phyloP scores from a whole-genome alignment of 192 early-diverging fungal genomes.

The Funneliformis mosseae region DNA sequence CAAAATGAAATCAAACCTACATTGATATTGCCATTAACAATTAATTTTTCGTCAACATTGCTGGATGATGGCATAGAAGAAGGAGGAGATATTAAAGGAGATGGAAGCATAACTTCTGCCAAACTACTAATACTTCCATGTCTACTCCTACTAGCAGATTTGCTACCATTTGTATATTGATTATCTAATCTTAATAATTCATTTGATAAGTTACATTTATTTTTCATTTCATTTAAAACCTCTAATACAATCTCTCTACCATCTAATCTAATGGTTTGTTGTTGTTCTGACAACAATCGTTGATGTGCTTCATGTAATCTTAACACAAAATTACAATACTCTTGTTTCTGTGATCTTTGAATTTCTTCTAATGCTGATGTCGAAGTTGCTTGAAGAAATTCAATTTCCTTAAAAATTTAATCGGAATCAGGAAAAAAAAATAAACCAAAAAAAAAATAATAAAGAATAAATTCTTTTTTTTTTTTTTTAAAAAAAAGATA shows the following conservation, averaged over 20 bases:
- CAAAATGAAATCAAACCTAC: not conserved
- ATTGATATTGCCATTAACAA: not conserved
- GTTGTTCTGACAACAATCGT: not conserved
- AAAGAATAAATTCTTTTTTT: not conserved
- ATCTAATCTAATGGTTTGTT: slow-evolving; percentile 36
- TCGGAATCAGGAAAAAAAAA: not conserved
- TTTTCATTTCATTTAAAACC: slow-evolving; percentile 44
- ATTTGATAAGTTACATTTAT: slow-evolving; percentile 8
- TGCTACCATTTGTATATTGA: not conserved
- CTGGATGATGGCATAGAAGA: not conserved
- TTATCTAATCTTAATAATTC: not conserved
- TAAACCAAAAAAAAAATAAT: not conserved
- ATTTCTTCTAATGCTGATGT: slow-evolving; percentile 53
- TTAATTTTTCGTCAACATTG: not conserved
- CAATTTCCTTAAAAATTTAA: slow-evolving; percentile 40
- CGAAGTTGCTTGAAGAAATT: slow-evolving; percentile 53
- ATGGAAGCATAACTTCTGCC: not conserved
- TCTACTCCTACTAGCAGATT: slow-evolving; percentile 7
- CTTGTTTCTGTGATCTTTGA: slow-evolving; percentile 48
- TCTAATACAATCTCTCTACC: slow-evolving; percentile 57
- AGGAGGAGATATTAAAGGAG: no score
- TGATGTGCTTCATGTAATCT: slow-evolving; percentile 42
- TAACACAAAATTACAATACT: slow-evolving; percentile 60
- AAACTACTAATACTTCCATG: not conserved
- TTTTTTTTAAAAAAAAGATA: not conserved